Evolutionary conservation across 345 rosid genomes (phyloP).

Genomic region (Eucalyptus sp.): DNA sequence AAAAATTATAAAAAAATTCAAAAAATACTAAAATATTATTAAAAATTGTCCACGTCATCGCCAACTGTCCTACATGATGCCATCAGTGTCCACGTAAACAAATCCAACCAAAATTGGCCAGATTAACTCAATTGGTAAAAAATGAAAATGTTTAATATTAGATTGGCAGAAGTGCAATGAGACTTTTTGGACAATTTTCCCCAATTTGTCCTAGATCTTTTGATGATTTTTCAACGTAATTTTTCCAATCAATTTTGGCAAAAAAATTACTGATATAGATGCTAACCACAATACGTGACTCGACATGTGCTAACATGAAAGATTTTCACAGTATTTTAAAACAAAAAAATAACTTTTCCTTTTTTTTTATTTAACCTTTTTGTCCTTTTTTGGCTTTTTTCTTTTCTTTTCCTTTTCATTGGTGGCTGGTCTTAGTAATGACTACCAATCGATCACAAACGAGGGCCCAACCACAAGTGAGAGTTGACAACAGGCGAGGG

Average conservation of each 20-base stretch:
- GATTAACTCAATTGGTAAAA: no score
- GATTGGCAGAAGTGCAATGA: no score
- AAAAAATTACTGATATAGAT: not conserved
- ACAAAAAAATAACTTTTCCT: not conserved
- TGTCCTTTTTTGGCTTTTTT: not conserved
- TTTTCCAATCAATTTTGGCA: accelerated
- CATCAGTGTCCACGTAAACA: accelerated
- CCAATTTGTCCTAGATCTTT: no score
- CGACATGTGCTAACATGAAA: accelerated
- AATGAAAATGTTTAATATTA: no score
- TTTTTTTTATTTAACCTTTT: no score
- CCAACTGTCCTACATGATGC: accelerated
- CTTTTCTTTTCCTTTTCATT: not conserved
- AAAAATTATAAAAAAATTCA: no score
- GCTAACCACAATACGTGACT: not conserved
- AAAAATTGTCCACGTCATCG: accelerated
- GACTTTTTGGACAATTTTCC: no score
- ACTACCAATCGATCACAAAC: not conserved
- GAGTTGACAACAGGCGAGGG: not conserved
- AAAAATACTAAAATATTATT: no score
- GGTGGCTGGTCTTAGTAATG: not conserved
- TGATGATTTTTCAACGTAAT: not conserved
- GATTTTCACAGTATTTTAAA: not conserved
- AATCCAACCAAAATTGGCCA: no score
- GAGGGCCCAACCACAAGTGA: not conserved